Evolutionary conservation across 371 early-diverging fungal genomes (phyloP).

Genomic region (Actinomortierella ambigua): DNA sequence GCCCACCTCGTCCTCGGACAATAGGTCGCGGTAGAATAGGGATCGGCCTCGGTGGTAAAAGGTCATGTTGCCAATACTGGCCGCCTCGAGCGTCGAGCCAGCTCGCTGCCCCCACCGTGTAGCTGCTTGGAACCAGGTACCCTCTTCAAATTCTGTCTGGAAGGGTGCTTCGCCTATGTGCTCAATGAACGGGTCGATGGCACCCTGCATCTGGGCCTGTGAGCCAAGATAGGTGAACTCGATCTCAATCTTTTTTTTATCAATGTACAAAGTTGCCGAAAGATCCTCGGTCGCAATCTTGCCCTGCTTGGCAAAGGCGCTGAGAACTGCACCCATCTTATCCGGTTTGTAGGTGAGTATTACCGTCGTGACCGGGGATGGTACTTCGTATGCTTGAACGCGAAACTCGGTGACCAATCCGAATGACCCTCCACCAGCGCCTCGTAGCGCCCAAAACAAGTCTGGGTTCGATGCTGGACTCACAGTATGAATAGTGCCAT

Average conservation of each 20-base stretch:
- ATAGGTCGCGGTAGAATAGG: constrained; percentile 15
- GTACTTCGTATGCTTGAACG: constrained; percentile 6
- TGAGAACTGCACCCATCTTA: no score
- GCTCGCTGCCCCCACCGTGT: no score
- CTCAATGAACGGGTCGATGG: constrained; percentile 19
- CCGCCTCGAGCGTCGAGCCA: no score
- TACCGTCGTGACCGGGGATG: neutral
- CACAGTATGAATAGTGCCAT: constrained; percentile 37
- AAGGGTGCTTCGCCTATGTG: constrained; percentile 17
- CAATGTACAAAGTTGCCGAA: no score
- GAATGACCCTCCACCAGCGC: constrained; percentile 49
- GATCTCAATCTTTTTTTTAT: no score
- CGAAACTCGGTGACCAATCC: constrained; percentile 42
- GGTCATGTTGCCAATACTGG: no score
- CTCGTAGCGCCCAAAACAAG: constrained; percentile 51
- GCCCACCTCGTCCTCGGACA: constrained; percentile 23
- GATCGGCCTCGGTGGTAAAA: constrained; percentile 18
- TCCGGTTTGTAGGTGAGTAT: no score
- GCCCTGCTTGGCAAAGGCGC: no score
- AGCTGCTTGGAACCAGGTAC: no score
- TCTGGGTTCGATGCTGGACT: constrained; percentile 29
- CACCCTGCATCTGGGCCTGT: no score
- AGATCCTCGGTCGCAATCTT: no score
- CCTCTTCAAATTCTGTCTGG: constrained; percentile 45
- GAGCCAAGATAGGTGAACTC: no score